Evolutionary conservation across 2,329 filamentous ascomycete genomes (phyloP), one percentile per base, ranked within the genome.

Genomic region (Curvularia hawaiiensis): DNA sequence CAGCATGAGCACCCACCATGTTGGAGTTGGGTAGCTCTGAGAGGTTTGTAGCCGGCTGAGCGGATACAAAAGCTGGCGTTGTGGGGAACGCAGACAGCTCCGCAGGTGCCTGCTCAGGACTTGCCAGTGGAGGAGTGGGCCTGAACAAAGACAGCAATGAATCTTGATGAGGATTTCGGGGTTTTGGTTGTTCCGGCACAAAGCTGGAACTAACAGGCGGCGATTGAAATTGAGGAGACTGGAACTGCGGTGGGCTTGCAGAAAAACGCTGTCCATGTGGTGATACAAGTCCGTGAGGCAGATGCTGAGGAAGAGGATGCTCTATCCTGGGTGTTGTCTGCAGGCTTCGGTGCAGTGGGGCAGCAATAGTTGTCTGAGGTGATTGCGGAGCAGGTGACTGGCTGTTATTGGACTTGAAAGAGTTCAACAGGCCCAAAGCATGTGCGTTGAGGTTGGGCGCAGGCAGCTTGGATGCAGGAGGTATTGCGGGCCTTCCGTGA

Each of bases 371-470:
- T 46, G 40, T 64, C 56, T 52, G 54, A 11, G 54, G 50, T 26
- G 54, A 50, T 12, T 50, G 58, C 16, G 49, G 54, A 40, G 43
- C 40, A 22, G 56, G 16, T 20, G 68, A 63, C 50, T 70, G 71
- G 35, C 62, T 56, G 30, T 71, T 67, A 12, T 65, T 66, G 14
- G 69, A 68, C 58, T 82, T 87, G 76, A 89, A 87, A 1, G 83
- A 79, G 63, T 83, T 84, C 48, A 89, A 74, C 33, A 88, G 71
- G n/a, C 80, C 79, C 56, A 84, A 77, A 1, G 84, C 80, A 69
- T 88, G 85, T 12, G 80, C 80, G 35, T 79, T 87, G 31, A 88
- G 79, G 60, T 82, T 84, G 7, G 85, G 84, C 39, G 82, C 79
- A 16, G 86, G 85, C 24, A 88, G 69, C 50, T 84, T 83, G 64